These are phyloP conservation scores for Penicillium freii DNA, from an alignment of 2,329 filamentous ascomycete species.

Conservation along the genomic window DNA sequence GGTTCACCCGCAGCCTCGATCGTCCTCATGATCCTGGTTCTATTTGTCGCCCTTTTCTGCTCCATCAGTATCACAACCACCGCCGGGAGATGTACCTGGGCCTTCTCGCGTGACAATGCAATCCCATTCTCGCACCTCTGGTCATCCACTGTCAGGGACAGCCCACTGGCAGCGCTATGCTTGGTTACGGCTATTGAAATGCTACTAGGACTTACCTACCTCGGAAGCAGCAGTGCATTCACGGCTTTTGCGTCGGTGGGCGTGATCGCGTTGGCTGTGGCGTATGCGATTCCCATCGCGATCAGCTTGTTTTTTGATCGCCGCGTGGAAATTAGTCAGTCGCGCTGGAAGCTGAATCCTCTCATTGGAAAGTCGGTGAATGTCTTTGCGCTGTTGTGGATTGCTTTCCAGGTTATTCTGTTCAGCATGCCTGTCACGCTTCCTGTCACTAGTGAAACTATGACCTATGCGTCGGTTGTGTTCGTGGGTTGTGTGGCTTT, in stretches of 20 bases:
- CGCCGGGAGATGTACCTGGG: slow-evolving; percentile 49
- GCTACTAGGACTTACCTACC: slow-evolving; percentile 51
- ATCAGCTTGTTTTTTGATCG: slow-evolving; percentile 30
- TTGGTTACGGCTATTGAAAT: slow-evolving; percentile 49
- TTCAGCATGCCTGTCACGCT: slow-evolving; percentile 55
- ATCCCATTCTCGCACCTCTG: slow-evolving; percentile 44
- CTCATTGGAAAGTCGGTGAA: slow-evolving; percentile 47
- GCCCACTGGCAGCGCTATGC: slow-evolving; percentile 24
- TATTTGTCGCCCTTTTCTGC: slow-evolving; percentile 54
- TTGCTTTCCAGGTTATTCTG: slow-evolving; percentile 52
- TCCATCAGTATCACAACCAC: slow-evolving; percentile 54
- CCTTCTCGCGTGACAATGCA: slow-evolving; percentile 47
- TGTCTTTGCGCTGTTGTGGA: slow-evolving; percentile 50
- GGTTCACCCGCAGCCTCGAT: too few relatives aligned
- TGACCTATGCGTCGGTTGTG: slow-evolving; percentile 60
- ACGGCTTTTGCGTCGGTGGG: slow-evolving; percentile 54
- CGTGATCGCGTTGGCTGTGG: slow-evolving; percentile 56
- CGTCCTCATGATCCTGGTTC: slow-evolving; percentile 39
- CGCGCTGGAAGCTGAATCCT: too few relatives aligned
- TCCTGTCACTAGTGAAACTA: slow-evolving; percentile 53
- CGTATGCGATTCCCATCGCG: slow-evolving; percentile 56
- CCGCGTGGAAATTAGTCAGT: too few relatives aligned
- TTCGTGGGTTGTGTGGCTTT: slow-evolving; percentile 55
- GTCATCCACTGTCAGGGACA: slow-evolving; percentile 13
- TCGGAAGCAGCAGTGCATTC: slow-evolving; percentile 48